Conservation (phyloP, 345 rosid genomes). For the Gossypium raimondii region DNA sequence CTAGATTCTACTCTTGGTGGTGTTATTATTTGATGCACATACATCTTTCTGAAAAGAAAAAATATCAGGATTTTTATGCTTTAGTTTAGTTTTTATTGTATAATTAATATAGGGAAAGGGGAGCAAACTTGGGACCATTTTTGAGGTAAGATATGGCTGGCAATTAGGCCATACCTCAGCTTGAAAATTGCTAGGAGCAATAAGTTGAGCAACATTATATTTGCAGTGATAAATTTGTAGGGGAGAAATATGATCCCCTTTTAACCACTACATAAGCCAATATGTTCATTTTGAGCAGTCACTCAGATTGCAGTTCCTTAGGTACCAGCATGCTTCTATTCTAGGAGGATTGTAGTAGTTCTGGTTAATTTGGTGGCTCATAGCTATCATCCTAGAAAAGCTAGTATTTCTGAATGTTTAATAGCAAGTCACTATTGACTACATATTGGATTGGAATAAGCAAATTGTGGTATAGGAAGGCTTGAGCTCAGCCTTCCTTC, state of each 20-base stretch:
- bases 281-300: neutral
- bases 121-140: neutral
- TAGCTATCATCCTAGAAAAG: slow-evolving; percentile 5
- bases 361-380: slow-evolving; percentile 1
- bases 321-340: slow-evolving; percentile 5
- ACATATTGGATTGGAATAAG: slow-evolving; percentile 35
- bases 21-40: neutral
- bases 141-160: neutral
- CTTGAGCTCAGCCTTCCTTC: slow-evolving; percentile 25
- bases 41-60: neutral
- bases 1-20: neutral
- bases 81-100: neutral
- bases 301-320: neutral
- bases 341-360: neutral
- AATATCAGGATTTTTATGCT: neutral
- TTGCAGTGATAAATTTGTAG: neutral
- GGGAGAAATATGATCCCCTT: neutral
- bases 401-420: slow-evolving; percentile 7
- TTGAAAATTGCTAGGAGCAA: neutral
- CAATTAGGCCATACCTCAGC: neutral
- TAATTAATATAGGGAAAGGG: neutral
- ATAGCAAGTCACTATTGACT: slow-evolving; percentile 13
- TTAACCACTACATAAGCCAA: neutral
- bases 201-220: neutral
- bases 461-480: slow-evolving; percentile 20